phyloP scores from a whole-genome alignment of 75 land plant genomes.

The Sequoiadendron giganteum region DNA sequence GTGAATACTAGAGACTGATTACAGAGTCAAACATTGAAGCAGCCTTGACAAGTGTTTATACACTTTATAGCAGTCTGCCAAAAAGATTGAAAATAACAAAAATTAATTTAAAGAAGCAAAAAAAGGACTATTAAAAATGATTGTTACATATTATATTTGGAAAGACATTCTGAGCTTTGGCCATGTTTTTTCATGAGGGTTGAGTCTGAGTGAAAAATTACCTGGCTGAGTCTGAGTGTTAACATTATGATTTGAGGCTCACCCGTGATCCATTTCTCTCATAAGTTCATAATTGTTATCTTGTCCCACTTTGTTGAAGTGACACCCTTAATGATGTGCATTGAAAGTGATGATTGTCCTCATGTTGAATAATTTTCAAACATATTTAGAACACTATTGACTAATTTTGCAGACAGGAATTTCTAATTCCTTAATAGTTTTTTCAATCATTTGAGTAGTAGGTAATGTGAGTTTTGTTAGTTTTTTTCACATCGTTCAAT shows the following conservation, averaged over 20 bases:
- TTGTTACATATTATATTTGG: no score
- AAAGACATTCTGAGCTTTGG: no score
- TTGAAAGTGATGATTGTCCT: neutral
- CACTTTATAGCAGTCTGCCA: no score
- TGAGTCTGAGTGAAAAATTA: no score
- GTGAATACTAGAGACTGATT: no score
- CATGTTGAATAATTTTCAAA: neutral
- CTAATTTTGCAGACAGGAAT: neutral
- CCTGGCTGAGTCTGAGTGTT: no score
- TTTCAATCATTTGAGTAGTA: neutral
- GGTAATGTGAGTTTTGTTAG: neutral
- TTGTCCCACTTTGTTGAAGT: neutral
- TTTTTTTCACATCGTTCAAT: neutral
- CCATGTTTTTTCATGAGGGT: no score
- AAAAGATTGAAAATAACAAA: no score
- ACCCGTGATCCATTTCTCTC: neutral
- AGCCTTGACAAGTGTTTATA: no score
- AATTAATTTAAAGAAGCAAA: no score
- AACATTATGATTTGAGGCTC: neutral
- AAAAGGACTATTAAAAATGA: no score
- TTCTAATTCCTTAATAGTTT: neutral
- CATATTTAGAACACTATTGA: neutral
- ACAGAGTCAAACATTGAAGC: no score
- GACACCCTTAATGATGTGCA: neutral
- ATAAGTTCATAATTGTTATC: neutral